phyloP scores from a whole-genome alignment of 768 basidiomycete genomes.

The Rhodotorula paludigena region DNA sequence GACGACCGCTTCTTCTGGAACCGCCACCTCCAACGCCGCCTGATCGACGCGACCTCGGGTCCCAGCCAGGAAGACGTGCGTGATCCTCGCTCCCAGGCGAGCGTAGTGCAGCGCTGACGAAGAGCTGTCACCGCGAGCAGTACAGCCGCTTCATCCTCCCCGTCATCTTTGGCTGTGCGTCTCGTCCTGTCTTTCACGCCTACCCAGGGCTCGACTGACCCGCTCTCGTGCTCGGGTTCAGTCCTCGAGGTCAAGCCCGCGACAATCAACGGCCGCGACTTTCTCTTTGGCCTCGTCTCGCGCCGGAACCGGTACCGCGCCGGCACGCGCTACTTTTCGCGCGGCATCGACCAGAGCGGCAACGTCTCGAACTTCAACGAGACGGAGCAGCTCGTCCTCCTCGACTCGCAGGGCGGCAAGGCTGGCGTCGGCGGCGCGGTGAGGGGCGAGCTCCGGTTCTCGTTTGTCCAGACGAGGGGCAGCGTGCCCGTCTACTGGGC shows the following conservation, averaged over 20 bases:
- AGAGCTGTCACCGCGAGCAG: slow-evolving; percentile 51
- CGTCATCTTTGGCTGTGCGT: slow-evolving; percentile 88
- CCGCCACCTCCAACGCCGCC: slow-evolving; percentile 62
- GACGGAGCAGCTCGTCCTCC: slow-evolving; percentile 85
- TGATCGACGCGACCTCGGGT: slow-evolving; percentile 58
- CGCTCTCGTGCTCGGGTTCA: slow-evolving; percentile 47
- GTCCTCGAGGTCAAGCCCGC: slow-evolving; percentile 79
- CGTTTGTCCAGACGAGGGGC: slow-evolving; percentile 89
- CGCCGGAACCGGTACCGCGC: slow-evolving; percentile 89
- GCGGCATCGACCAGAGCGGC: slow-evolving; percentile 82
- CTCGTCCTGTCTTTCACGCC: background rate
- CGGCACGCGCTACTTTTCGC: slow-evolving; percentile 93
- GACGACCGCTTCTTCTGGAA: slow-evolving; percentile 99
- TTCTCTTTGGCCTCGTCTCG: slow-evolving; percentile 83
- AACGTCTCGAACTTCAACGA: slow-evolving; percentile 97
- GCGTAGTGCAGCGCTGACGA: background rate
- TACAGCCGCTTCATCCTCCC: slow-evolving; percentile 84
- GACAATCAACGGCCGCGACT: slow-evolving; percentile 67
- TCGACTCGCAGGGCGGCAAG: slow-evolving; percentile 52
- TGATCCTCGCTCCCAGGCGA: background rate
- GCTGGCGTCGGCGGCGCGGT: slow-evolving; percentile 32
- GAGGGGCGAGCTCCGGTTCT: slow-evolving; percentile 53
- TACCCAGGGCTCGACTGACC: slow-evolving; percentile 6
- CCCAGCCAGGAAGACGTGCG: slow-evolving; percentile 65
- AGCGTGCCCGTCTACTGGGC: slow-evolving; percentile 95